Evolutionary conservation across 2,329 filamentous ascomycete species (phyloP), one percentile per base, ranked within the genome.

Genomic region (Penicillium sp.): DNA sequence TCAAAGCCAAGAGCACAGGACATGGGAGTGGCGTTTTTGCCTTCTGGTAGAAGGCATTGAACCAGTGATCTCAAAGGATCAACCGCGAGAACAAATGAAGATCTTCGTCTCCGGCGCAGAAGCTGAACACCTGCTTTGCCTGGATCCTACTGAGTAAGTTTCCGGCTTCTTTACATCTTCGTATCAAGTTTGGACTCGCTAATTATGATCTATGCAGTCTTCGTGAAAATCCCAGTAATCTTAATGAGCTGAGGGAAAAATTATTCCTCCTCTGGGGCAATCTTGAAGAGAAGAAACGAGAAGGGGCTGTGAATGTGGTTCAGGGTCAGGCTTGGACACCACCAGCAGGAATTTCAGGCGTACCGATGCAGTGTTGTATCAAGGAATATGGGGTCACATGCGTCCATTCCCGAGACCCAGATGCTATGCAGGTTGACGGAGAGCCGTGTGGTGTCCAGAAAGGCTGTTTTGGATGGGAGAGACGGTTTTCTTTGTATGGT

Each of bases 261-360:
- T 79, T 97, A 54, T 93, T 88, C 69, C 77, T 85, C 35, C 79
- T 97, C 1, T 98, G 93, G 93, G 93, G 93, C 1, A 85, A 96
- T 59, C 79, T 97, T 1, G 87, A 93, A 68, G 91, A 96, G 69
- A 72, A 78, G 48, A 91, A 90, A 43, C 50, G 44, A 69, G 66
- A 67, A 2, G 70, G 65, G n/a, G 65, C 71, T 2, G 63, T 72
- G 21, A 58, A 46, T 37, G 54, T 56, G 43, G 62, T 59, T 45
- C 51, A 64, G 44, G 35, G 56, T n/a, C 50, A 55, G 21, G 55
- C 19, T 54, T 64, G 57, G 65, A 56, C 35, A 13, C 55, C 57
- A 16, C 55, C 57, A n/a, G 64, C 57, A 9, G 56, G 57, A 4
- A 55, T 82, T 4, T 78, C 77, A 1, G 87, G 87, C 54, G 79